Base-by-base conservation (phyloP, 495 filamentous ascomycete species). In the Cetradonia linearis region DNA sequence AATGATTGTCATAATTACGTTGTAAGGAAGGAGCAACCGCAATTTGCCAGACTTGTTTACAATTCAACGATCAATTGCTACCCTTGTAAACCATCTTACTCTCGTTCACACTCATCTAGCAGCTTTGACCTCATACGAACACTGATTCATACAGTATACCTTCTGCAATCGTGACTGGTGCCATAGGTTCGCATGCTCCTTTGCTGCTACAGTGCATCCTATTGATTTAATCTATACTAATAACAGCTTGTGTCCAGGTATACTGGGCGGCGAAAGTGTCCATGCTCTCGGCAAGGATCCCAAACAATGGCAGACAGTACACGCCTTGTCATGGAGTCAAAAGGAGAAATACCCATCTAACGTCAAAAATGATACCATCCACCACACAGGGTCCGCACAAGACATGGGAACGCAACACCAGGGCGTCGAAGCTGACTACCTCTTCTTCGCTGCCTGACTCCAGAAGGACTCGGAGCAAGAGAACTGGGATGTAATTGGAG, bases 261-360 rank as follows among this genome's bases (percentile, higher is more conserved):
- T 81, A 46, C 72, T 72, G 18, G 78, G 78, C 16, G 71, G 72
- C 25, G 77, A 72, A 28, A 74, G 80, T 28, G 70, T 79, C 30
- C 68, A 68, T 40, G 70, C 72, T 38, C 73, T 79, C 10, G 62
- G 66, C 27, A 65, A 71, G 44, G 70, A 74, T 48, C 63, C 71
- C 1, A 47, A 57, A 31, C 71, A 71, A 56, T 78, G 74, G 64
- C 67, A 68, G 27, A 78, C 67, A 53, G 63, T 80, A 33, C 70
- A 78, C 61, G 71, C 72, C 3, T 59, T 80, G 20, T 79, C 78
- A 5, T 67, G 77, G 38, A 71, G 68, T 55, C 68, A 77, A 42
- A 76, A 73, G 44, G 70, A 69, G 18, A 61, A 71, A 34, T 63
- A 70, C 44, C 67, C 75, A 11, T 62, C 73, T 9, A 72, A 73